Base-by-base conservation (phyloP, 2,329 filamentous ascomycete genomes). In the Colletotrichum eleusines region DNA sequence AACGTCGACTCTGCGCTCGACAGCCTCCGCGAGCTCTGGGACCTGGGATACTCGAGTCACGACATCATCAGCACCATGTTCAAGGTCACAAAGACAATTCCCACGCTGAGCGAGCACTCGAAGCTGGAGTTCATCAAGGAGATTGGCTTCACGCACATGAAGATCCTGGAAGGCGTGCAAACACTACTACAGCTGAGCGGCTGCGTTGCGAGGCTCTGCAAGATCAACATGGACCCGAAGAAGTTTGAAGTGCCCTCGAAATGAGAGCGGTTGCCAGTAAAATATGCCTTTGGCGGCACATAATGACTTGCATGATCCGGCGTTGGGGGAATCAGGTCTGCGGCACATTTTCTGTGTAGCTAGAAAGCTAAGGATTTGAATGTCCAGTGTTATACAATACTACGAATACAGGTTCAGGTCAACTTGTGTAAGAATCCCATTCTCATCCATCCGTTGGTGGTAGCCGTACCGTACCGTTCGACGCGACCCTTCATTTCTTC, bases 41-140 rank as follows among this genome's bases (percentile, higher is more conserved):
- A 92, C 72, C 84, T 98, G 71, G 96, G 96, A 18, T 99, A 99
- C 83, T 97, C 94, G n/a, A 97, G 94, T 76, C 95, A 99, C 83
- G 96, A 99, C 81, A 97, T 99, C 76, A 97, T 99, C 81, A 97
- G 93, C 83, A 99, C 95, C 72, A 99, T 99, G 96, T 98, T 99
- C 86, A 91, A 92, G 78, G 96, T 99, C 71, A 98, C 96, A 55
- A 99, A 98, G 85, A 97, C 94, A 1, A 94, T 98, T 71, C 93
- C 94, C 2, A 94, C 92, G 1, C 84, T 99, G 67, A 96, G 94
- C 75, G 96, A 99, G 82, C 94, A 98, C 81, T 91, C 94, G 20
- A 98, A 98, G 84, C 86, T 99, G 72, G 95, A 98, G 79, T 99
- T 98, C 76, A 97, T 98, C 83, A 95, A 94, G 83, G 96, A 98